Evolutionary conservation across 176 grass and related monocot genomes (phyloP).

Genomic region (Musa troglodytarum): DNA sequence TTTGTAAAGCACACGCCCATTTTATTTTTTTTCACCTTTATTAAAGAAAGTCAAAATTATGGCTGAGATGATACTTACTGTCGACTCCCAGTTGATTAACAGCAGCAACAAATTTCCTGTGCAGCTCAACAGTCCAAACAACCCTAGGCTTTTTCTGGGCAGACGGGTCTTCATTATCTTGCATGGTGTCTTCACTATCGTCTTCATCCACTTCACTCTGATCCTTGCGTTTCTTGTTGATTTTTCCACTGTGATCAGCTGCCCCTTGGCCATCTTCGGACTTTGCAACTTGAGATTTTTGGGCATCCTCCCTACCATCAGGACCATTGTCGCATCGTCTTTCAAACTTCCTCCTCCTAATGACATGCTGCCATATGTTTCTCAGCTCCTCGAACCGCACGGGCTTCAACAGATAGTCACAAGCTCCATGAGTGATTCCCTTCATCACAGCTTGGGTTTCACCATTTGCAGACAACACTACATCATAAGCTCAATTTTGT

Average conservation of each 20-base stretch:
- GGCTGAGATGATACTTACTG: slow-evolving; percentile 27
- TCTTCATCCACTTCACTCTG: slow-evolving; percentile 8
- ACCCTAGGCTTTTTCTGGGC: slow-evolving; percentile 41
- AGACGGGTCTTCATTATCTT: not conserved
- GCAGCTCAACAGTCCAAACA: slow-evolving; percentile 38
- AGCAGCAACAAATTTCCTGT: slow-evolving; percentile 44
- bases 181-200: slow-evolving; percentile 22
- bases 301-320: slow-evolving; percentile 23
- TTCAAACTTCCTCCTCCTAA: slow-evolving; percentile 16
- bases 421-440: slow-evolving; percentile 41
- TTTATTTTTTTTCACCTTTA: not conserved
- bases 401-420: slow-evolving; percentile 59
- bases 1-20: not conserved
- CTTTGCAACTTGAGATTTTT: slow-evolving; percentile 16
- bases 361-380: slow-evolving; percentile 55
- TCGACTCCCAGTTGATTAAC: slow-evolving; percentile 43
- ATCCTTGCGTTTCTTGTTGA: slow-evolving; percentile 24
- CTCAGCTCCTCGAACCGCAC: slow-evolving; percentile 30
- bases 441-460: slow-evolving; percentile 38
- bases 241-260: slow-evolving; percentile 7
- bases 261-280: slow-evolving; percentile 10
- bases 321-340: not conserved
- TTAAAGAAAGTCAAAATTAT: not conserved
- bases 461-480: slow-evolving; percentile 53
- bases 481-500: not conserved